Percentiles rank a stretch among this genome's conserved stretches.
phyloP scores from a whole-genome alignment of 192 early-diverging fungal species.

The Coemansia sp. region DNA sequence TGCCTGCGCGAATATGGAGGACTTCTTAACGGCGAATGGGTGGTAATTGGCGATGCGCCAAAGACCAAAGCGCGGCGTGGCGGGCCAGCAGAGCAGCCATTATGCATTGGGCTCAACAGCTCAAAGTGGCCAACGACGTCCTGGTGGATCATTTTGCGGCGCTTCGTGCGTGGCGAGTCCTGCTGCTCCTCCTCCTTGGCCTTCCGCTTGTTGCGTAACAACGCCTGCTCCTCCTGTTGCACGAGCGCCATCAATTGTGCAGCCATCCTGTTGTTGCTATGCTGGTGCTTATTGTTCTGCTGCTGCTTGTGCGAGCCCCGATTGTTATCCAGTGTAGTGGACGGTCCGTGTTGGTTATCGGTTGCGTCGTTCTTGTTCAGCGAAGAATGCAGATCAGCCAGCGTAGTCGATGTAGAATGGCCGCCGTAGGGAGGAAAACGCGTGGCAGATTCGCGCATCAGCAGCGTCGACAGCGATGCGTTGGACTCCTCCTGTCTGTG shows the following conservation, averaged over 20 bases:
- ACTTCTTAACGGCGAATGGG: background rate
- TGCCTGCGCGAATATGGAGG: background rate
- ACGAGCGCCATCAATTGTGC: conserved; percentile 1
- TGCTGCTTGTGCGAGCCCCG: too few species aligned
- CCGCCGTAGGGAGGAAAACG: background rate
- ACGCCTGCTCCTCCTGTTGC: background rate
- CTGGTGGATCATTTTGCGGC: conserved; percentile 44
- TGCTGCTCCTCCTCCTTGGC: conserved; percentile 29
- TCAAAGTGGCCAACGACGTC: conserved; percentile 3
- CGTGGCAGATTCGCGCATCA: conserved; percentile 6
- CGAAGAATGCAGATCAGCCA: background rate
- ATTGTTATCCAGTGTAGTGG: background rate
- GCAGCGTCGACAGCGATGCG: conserved; percentile 21
- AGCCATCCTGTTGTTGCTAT: background rate
- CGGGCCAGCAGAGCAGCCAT: background rate
- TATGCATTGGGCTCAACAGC: background rate
- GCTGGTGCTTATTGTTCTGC: too few species aligned
- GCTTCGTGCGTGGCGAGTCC: conserved; percentile 45
- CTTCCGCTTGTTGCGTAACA: conserved; percentile 29
- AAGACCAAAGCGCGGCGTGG: background rate
- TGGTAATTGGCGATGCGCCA: background rate
- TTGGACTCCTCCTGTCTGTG: conserved; percentile 6
- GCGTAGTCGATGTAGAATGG: conserved; percentile 23
- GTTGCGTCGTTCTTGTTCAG: background rate
- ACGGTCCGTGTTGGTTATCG: conserved; percentile 2